Evolutionary conservation across 2,329 filamentous ascomycete species (phyloP), one percentile per base, ranked within the genome.

Genomic region (Fusarium avenaceum): DNA sequence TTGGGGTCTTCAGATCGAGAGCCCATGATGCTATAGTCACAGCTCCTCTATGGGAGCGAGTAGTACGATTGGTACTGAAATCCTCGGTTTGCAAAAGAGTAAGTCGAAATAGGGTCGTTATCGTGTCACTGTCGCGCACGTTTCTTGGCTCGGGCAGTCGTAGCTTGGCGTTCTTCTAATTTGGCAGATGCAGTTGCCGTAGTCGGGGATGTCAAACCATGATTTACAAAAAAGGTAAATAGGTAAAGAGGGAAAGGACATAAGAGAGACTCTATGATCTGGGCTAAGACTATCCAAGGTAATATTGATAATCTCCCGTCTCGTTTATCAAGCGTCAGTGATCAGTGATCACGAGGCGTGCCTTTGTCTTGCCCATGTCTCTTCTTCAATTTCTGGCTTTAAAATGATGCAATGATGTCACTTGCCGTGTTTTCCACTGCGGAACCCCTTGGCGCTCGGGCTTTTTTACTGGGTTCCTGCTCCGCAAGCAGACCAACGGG

Each of bases 321-420:
- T 20, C 24, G 33, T 30, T 38, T 10, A 11, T 48, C 14, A 7
- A 30, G 13, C 32, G 49, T 32, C 38, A 47, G 13, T 22, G 32
- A 44, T 60, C 62, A 65, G 10, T 22, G 32, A 44, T 60, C 62
- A 65, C 60, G 49, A 65, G 50, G 20, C 19, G 32, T 32, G 22
- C 26, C 35, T 28, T 32, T 58, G 26, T 39, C 38, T 45, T 30
- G 28, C 28, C 28, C 28, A 30, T 30, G 28, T 13, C 39, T 53
- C 32, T 40, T 58, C 48, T 46, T 46, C 55, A 60, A 65, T 62
- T 60, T 60, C 55, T 64, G 59, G 52, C 42, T 48, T 35, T 30
- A 30, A 33, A 46, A 40, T 19, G 22, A 52, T 22, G 24, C 44
- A 48, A 67, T 70, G 67, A 70, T 63, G 67, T 70, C 67, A 70